phyloP scores from a whole-genome alignment of 2,329 filamentous ascomycete genomes.

The Calonectria pteridis region DNA sequence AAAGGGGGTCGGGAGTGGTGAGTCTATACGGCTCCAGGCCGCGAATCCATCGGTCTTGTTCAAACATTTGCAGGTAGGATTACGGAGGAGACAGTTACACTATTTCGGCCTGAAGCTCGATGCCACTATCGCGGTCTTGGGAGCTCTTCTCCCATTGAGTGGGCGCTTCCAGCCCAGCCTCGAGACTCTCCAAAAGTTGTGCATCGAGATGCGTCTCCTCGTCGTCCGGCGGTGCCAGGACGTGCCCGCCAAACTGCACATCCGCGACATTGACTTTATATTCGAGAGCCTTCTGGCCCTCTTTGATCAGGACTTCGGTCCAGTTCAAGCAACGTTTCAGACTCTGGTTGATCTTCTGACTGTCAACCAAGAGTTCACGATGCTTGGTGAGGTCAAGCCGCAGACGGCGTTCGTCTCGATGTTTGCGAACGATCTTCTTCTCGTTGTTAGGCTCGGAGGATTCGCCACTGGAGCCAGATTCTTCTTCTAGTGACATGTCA shows the following conservation, averaged over 20 bases:
- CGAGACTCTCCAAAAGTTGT: slow-evolving; percentile 26
- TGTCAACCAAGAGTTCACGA: slow-evolving; percentile 87
- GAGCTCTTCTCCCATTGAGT: slow-evolving; percentile 53
- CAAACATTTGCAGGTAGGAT: background rate
- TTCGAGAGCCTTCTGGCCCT: slow-evolving; percentile 87
- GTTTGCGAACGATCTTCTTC: slow-evolving; percentile 60
- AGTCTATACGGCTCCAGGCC: slow-evolving; percentile 29
- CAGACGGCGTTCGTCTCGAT: slow-evolving; percentile 85
- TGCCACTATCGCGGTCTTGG: slow-evolving; percentile 66
- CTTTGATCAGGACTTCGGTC: slow-evolving; percentile 90
- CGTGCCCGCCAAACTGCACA: slow-evolving; percentile 83
- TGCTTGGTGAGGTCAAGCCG: slow-evolving; percentile 89
- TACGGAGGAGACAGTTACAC: slow-evolving; percentile 40
- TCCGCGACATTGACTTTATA: slow-evolving; percentile 86
- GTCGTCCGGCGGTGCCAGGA: slow-evolving; percentile 78
- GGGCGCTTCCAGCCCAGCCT: slow-evolving; percentile 39
- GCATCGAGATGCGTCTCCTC: slow-evolving; percentile 52
- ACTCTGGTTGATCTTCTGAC: slow-evolving; percentile 95
- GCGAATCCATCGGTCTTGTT: slow-evolving; percentile 10
- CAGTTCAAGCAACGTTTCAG: slow-evolving; percentile 89
- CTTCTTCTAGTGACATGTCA: slow-evolving; percentile 57
- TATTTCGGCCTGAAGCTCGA: slow-evolving; percentile 60
- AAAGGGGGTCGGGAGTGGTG: slow-evolving; percentile 25
- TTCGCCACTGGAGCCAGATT: slow-evolving; percentile 45
- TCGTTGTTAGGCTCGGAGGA: slow-evolving; percentile 55